Evolutionary conservation across 2,329 filamentous ascomycete species (phyloP), one percentile per base, ranked within the genome.

Genomic region (Neonectria sp.): DNA sequence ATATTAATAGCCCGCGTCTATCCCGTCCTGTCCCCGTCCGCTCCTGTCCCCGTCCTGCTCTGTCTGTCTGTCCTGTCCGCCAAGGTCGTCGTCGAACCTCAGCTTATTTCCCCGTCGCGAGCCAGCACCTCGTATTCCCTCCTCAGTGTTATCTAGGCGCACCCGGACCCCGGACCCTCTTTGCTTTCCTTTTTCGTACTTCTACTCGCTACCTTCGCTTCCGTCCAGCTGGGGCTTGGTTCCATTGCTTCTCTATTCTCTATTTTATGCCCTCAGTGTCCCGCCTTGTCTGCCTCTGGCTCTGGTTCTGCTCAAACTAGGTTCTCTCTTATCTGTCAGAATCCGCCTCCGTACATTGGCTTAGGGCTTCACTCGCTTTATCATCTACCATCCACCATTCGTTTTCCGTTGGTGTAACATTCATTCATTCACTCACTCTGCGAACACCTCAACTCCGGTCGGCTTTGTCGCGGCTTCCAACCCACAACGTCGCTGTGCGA

Each of bases 1-100:
- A 60, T 64, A 65, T 65, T 60, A 52, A 65, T 65, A 65, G 63
- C 37, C 56, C 33, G 40, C n/a, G 60, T 15, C 45, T 51, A 49
- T 31, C 43, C 55, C 8, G 40, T 24, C 8, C 40, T n/a, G 37
- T n/a, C 37, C 35, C 15, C 9, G 35, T 37, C 15, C 35, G 4
- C 12, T 17, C 56, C 27, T 52, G 17, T 35, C n/a, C 51, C 45
- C 43, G 51, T 43, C 62, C 56, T 48, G 62, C 43, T 46, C 31
- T 17, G 33, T 13, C n/a, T 35, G 51, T 60, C 37, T 61, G 27
- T 45, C 37, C 29, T 60, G 35, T 61, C 29, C 35, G 35, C 35
- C 35, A 37, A 37, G 35, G 13, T 53, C 15, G 27, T 51, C 45
- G 24, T 35, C 48, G 6, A 33, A 31, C 2, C 17, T 17, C 31